Base-by-base conservation (phyloP, 257 asterid species). In the Nicotiana benthamiana region DNA sequence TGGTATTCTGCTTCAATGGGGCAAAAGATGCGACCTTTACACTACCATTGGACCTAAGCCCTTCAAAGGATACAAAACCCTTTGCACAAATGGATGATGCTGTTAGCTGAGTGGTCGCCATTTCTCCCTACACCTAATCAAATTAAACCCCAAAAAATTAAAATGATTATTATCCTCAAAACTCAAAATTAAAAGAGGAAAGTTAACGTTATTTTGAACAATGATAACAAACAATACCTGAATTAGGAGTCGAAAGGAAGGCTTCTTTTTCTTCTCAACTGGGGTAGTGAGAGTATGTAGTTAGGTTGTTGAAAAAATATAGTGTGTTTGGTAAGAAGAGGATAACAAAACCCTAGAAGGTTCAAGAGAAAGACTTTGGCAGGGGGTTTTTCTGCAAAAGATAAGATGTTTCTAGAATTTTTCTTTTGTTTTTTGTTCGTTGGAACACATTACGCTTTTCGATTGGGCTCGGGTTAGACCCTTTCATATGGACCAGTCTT, bases 51-150 rank as follows among this genome's bases (percentile, higher is more conserved):
- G 97, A 86, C 86, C 93, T 87, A 0, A 96, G 90, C 4, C 99
- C 98, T 40, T 93, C 99, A 74, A 93, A 91, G 26, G 98, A 93
- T 27, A 80, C 84, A 81, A 93, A 94, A 1, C 96, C 91, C 54
- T 90, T 91, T 10, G 93, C 83, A 61, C 97, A 89, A 76, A 95
- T 85, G 66, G 97, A 81, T 36, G 97, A 92, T 57, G 97, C 96
- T 6, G 95, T 89, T 64, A 96, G 84, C 85, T 92, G 97, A 48
- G 88, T 85, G 56, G 97, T 83, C 52, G 98, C 98, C 99, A 96
- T 96, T 89, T 83, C 87, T 82, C 77, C 80, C 75, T 82, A 46
- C 62, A 27, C 22, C 48, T 16, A 81, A 57, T 75, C 62, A 51
- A 34, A 57, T 56, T 28, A n/a, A 60, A 46, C 52, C n/a, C 48